Evolutionary conservation across 2,329 filamentous ascomycete species (phyloP).

Genomic region (Pyrenochaeta sp.): DNA sequence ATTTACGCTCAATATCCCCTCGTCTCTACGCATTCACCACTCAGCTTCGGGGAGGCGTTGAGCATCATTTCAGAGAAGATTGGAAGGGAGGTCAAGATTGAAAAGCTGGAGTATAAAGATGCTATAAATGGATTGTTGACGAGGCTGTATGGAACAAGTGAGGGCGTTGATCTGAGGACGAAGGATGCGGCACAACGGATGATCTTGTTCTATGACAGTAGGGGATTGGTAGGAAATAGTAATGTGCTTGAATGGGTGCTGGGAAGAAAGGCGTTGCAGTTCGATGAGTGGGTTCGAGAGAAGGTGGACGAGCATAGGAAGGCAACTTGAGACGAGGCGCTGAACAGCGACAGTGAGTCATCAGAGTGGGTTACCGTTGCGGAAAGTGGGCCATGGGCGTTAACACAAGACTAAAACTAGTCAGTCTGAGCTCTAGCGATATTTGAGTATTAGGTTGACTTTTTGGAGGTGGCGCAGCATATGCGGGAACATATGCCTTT

Average conservation of each 20-base stretch:
- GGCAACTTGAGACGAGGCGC: not conserved
- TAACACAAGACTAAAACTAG: not conserved
- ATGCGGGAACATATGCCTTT: not conserved
- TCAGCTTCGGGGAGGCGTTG: conserved; percentile 28
- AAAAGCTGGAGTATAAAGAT: conserved; percentile 22
- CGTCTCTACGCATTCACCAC: conserved; percentile 22
- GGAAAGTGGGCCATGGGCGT: not conserved
- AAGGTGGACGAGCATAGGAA: not conserved
- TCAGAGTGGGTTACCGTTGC: not conserved
- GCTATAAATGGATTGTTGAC: conserved; percentile 20
- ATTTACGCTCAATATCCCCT: conserved; percentile 40
- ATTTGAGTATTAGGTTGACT: not conserved
- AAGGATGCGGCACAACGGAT: not conserved
- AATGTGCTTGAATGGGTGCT: not conserved
- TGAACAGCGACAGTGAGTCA: not conserved
- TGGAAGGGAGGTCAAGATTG: conserved; percentile 34
- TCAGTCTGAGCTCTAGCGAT: too few relatives aligned
- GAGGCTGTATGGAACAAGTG: conserved; percentile 7
- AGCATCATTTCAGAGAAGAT: conserved; percentile 24
- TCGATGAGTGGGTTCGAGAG: not conserved
- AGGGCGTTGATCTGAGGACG: not conserved
- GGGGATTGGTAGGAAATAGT: conserved; percentile 1
- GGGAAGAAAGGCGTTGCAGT: not conserved
- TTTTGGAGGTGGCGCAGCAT: conserved; percentile 1
- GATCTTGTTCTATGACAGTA: not conserved